Percentiles rank a stretch among this genome's conserved stretches.
Conservation (phyloP, 164 flowering plant genomes). For the Sextonia rubra region DNA sequence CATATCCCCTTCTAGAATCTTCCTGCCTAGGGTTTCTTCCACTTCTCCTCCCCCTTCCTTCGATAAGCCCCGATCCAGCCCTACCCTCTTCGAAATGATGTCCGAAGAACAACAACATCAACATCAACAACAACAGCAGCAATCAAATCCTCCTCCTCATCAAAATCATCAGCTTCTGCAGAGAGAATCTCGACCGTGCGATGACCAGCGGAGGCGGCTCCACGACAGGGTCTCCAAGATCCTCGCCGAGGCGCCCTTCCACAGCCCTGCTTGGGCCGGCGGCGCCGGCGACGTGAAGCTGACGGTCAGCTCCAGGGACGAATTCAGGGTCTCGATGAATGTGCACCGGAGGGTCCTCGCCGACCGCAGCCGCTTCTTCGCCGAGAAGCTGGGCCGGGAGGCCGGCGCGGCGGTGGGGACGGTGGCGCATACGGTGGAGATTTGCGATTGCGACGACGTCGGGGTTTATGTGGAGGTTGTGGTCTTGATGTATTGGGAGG, state of each 20-base stretch:
- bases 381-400: slow-evolving; percentile 45
- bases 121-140: no score
- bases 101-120: slow-evolving; percentile 38
- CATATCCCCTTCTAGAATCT: slow-evolving; percentile 33
- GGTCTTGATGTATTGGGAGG: slow-evolving; percentile 74
- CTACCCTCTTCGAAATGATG: slow-evolving; percentile 81
- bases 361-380: slow-evolving; percentile 64
- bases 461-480: slow-evolving; percentile 81
- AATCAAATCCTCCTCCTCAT: not conserved
- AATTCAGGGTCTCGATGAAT: slow-evolving; percentile 50
- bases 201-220: slow-evolving; percentile 24
- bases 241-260: slow-evolving; percentile 44
- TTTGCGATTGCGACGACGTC: slow-evolving; percentile 85
- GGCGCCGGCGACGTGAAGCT: slow-evolving; percentile 67
- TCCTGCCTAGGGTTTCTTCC: slow-evolving; percentile 16
- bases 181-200: not conserved
- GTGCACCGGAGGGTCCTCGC: slow-evolving; percentile 68
- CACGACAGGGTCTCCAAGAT: slow-evolving; percentile 44
- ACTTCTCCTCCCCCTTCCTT: slow-evolving; percentile 31
- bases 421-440: slow-evolving; percentile 62
- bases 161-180: slow-evolving; percentile 17
- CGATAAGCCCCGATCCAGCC: slow-evolving; percentile 23
- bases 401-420: slow-evolving; percentile 12
- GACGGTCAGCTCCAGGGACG: slow-evolving; percentile 55
- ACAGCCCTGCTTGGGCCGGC: slow-evolving; percentile 19